These are phyloP conservation scores for Pyrenula aspistea DNA, from an alignment of 495 filamentous ascomycete species.

Conservation along the genomic window DNA sequence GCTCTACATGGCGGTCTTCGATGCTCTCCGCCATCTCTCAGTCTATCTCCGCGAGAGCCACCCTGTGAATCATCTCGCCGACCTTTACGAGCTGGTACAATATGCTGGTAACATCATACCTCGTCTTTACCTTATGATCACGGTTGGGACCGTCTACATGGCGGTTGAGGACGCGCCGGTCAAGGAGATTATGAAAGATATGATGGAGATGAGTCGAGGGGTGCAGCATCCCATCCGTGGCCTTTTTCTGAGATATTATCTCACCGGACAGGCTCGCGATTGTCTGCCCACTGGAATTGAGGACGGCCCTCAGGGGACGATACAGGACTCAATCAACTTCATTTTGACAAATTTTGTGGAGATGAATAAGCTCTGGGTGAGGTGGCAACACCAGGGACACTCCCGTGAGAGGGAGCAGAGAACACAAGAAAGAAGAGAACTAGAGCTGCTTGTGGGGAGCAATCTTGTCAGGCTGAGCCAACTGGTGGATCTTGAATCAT, in stretches of 20 bases:
- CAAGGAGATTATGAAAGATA: conserved; percentile 99
- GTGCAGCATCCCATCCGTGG: conserved; percentile 94
- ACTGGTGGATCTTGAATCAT: conserved; percentile 84
- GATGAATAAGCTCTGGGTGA: conserved; percentile 99
- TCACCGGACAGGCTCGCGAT: conserved; percentile 87
- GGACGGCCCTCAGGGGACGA: conserved; percentile 87
- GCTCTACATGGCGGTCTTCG: conserved; percentile 97
- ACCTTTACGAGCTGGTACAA: conserved; percentile 96
- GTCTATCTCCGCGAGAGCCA: conserved; percentile 95
- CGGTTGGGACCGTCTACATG: conserved; percentile 98
- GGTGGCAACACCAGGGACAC: conserved; percentile 92
- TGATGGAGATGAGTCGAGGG: conserved; percentile 99
- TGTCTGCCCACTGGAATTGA: conserved; percentile 67
- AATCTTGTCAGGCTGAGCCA: conserved; percentile 93
- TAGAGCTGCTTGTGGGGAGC: conserved; percentile 89
- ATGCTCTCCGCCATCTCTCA: conserved; percentile 91
- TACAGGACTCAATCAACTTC: conserved; percentile 96
- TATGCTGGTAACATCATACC: conserved; percentile 98
- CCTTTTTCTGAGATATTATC: conserved; percentile 88
- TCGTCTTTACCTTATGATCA: conserved; percentile 95
- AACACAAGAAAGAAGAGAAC: conserved; percentile 87
- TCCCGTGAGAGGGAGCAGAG: conserved; percentile 86
- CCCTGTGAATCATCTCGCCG: conserved; percentile 93
- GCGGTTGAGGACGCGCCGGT: conserved; percentile 94
- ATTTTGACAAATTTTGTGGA: conserved; percentile 97